Percentiles rank a stretch among this genome's conserved stretches.
phyloP scores from a whole-genome alignment of 2,329 filamentous ascomycete genomes.

The Penicillium sp. region DNA sequence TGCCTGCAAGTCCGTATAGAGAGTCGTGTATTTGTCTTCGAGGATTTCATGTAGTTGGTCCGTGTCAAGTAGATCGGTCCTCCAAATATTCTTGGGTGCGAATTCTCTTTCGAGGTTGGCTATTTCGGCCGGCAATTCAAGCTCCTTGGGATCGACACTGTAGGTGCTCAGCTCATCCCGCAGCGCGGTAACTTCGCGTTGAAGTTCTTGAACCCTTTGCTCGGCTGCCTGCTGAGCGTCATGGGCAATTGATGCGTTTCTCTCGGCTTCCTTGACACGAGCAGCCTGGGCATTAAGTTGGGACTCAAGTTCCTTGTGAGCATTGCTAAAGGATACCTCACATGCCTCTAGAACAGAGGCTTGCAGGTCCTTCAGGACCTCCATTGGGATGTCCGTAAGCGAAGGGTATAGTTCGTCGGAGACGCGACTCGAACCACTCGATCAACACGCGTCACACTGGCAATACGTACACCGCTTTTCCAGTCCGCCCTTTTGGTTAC shows the following conservation, averaged over 20 bases:
- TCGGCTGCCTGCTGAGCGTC: slow-evolving; percentile 22
- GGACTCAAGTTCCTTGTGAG: slow-evolving; percentile 28
- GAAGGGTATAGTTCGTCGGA: background rate
- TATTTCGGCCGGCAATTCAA: slow-evolving; percentile 17
- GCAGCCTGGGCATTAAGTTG: slow-evolving; percentile 27
- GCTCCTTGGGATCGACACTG: slow-evolving; percentile 16
- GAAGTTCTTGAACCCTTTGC: slow-evolving; percentile 24
- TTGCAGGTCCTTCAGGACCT: slow-evolving; percentile 35
- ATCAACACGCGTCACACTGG: slow-evolving; percentile 15
- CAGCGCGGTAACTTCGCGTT: slow-evolving; percentile 25
- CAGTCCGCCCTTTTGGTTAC: background rate
- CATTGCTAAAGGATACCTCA: slow-evolving; percentile 32
- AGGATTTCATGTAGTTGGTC: slow-evolving; percentile 24
- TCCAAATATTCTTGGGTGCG: slow-evolving; percentile 28
- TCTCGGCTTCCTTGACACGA: slow-evolving; percentile 26
- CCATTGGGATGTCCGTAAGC: slow-evolving; percentile 24
- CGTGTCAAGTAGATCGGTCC: slow-evolving; percentile 10
- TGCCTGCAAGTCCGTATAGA: slow-evolving; percentile 35
- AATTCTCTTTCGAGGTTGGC: slow-evolving; percentile 30
- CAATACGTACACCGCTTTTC: slow-evolving; percentile 12
- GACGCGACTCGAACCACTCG: slow-evolving; percentile 6
- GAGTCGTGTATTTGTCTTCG: slow-evolving; percentile 33
- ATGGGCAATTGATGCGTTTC: slow-evolving; percentile 21
- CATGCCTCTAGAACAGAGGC: slow-evolving; percentile 31
- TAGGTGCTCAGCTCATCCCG: slow-evolving; percentile 24